Conservation (phyloP, 495 filamentous ascomycete genomes). For the Aspergillus asperescens region DNA sequence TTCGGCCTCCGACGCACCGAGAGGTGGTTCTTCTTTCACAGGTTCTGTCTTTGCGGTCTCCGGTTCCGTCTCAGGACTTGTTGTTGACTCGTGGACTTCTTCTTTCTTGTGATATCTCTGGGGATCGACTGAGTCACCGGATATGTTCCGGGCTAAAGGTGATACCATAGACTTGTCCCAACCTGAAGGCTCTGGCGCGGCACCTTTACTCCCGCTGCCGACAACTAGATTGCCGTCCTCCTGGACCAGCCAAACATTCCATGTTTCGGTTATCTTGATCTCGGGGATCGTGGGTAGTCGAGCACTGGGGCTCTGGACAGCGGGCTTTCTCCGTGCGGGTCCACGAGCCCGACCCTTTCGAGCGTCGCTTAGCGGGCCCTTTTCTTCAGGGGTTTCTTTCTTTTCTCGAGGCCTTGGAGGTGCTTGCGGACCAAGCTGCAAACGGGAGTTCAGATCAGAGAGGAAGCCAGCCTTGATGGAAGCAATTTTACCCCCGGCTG, state of each 20-base stretch:
- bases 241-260: slow-evolving; percentile 48
- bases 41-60: slow-evolving; percentile 7
- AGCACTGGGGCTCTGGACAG: slow-evolving; percentile 26
- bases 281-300: slow-evolving; percentile 38
- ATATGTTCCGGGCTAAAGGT: slow-evolving; percentile 49
- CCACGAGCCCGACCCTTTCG: slow-evolving; percentile 87
- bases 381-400: slow-evolving; percentile 56
- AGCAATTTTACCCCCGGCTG: slow-evolving; percentile 76
- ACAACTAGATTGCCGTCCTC: slow-evolving; percentile 44
- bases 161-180: slow-evolving; percentile 26
- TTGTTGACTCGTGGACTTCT: slow-evolving; percentile 11
- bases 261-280: slow-evolving; percentile 43
- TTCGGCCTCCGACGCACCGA: slow-evolving; percentile 2
- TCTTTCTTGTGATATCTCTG: slow-evolving; percentile 6
- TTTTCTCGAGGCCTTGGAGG: slow-evolving; percentile 66
- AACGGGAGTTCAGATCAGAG: slow-evolving; percentile 78
- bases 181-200: slow-evolving; percentile 24
- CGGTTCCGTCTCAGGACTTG: neutral
- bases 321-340: slow-evolving; percentile 74
- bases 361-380: slow-evolving; percentile 74
- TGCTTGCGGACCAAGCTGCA: slow-evolving; percentile 73
- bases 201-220: slow-evolving; percentile 21
- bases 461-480: slow-evolving; percentile 86
- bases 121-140: slow-evolving; percentile 49
- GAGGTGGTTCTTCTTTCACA: slow-evolving; percentile 8